phyloP scores from a whole-genome alignment of 1,284 basidiomycete genomes.

The Anthracocystis panici-leucophaei region DNA sequence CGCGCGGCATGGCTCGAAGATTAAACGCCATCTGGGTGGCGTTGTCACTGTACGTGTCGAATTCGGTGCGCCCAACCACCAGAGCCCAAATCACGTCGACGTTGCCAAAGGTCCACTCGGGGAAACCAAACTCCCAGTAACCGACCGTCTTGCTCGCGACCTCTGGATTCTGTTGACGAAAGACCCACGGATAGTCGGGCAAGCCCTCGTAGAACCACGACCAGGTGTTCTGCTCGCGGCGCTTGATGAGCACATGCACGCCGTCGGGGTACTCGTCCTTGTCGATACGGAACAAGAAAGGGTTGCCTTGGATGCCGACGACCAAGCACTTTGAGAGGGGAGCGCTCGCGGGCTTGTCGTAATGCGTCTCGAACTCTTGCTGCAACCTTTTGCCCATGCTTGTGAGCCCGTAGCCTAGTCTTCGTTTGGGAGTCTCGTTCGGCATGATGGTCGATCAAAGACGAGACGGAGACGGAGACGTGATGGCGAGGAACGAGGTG shows the following conservation, averaged over 20 bases:
- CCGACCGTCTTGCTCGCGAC: neutral
- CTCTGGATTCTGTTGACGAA: neutral
- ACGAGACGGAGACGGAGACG: no score
- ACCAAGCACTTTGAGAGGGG: constrained; percentile 7
- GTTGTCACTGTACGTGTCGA: neutral
- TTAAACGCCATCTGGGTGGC: neutral
- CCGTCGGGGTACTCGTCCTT: constrained; percentile 22
- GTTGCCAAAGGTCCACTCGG: constrained; percentile 10
- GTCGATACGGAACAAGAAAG: constrained; percentile 8
- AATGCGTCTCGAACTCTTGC: neutral
- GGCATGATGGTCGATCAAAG: neutral
- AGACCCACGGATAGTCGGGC: neutral
- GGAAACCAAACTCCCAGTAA: constrained; percentile 2
- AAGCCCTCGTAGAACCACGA: neutral
- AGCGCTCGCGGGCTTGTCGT: neutral
- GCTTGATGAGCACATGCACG: neutral
- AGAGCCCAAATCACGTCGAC: neutral
- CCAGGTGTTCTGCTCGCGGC: neutral
- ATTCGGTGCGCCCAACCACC: constrained; percentile 2
- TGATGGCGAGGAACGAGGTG: no score
- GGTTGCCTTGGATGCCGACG: constrained; percentile 5
- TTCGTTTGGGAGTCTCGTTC: neutral
- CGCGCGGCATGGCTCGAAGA: neutral
- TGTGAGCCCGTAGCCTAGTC: neutral
- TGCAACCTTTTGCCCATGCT: neutral